These are phyloP conservation scores for Spiromastix sp. DNA, from an alignment of 2,329 filamentous ascomycete species.

Conservation along the genomic window DNA sequence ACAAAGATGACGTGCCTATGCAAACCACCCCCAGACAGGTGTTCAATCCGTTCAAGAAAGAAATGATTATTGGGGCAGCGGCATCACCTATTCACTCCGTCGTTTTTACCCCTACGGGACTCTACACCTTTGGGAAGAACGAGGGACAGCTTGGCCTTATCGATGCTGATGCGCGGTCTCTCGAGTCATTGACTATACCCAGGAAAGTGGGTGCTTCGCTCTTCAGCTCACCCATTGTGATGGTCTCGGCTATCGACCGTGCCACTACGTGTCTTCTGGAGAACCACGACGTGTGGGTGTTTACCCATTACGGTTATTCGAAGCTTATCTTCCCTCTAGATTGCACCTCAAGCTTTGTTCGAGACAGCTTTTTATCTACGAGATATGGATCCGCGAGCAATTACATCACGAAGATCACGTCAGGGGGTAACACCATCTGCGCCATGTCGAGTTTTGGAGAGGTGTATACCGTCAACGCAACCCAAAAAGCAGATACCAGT, in stretches of 20 bases:
- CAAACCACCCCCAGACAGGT: constrained; percentile 76
- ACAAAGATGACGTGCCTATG: constrained; percentile 72
- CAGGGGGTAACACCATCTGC: constrained; percentile 84
- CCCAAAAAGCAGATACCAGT: constrained; percentile 53
- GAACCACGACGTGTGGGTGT: constrained; percentile 83
- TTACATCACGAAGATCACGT: constrained; percentile 64
- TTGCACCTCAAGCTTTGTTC: constrained; percentile 57
- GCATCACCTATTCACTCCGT: constrained; percentile 89
- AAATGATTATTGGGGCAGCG: constrained; percentile 68
- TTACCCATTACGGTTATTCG: constrained; percentile 94
- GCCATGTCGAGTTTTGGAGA: constrained; percentile 77
- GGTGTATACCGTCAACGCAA: constrained; percentile 74
- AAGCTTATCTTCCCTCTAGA: constrained; percentile 75
- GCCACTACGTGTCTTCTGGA: constrained; percentile 79
- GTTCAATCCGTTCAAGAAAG: constrained; percentile 83
- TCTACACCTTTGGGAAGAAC: constrained; percentile 95
- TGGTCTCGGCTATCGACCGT: constrained; percentile 79
- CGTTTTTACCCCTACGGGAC: constrained; percentile 65
- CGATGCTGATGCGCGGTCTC: constrained; percentile 85
- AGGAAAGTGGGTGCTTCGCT: constrained; percentile 81
- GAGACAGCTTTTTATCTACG: constrained; percentile 54
- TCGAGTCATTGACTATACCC: constrained; percentile 72
- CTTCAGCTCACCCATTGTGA: constrained; percentile 60
- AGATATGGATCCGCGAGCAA: constrained; percentile 55
- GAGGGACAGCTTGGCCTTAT: constrained; percentile 87